Evolutionary conservation across 345 rosid species (phyloP).

Genomic region (Eucalyptus melliodora): DNA sequence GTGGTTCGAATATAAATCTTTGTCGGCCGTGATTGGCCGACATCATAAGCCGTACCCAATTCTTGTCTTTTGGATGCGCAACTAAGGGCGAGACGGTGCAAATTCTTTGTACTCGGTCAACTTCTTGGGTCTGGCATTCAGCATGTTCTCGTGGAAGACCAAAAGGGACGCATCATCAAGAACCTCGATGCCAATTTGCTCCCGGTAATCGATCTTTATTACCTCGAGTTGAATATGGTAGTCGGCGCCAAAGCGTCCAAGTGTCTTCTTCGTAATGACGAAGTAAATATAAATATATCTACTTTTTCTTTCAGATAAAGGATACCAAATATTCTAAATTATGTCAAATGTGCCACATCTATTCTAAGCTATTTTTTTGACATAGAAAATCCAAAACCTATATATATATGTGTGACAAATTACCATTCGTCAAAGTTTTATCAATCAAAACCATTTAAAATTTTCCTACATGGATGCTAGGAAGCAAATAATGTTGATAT

Average conservation of each 20-base stretch:
- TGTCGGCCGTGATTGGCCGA: rapidly evolving
- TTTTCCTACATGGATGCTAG: not conserved
- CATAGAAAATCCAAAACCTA: not conserved
- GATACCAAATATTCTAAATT: no score
- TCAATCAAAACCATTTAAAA: no score
- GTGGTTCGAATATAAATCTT: not conserved
- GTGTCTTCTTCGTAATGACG: not conserved
- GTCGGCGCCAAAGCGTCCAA: not conserved
- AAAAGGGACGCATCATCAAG: not conserved
- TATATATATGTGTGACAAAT: not conserved
- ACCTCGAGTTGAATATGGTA: not conserved
- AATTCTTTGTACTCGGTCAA: not conserved
- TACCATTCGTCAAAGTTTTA: no score
- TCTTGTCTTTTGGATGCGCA: not conserved
- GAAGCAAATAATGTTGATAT: no score
- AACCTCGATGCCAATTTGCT: not conserved
- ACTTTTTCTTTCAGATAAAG: not conserved
- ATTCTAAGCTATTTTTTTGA: no score
- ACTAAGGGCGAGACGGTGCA: not conserved
- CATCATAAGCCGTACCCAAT: not conserved
- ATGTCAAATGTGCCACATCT: no score
- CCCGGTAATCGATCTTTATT: not conserved
- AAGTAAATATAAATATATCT: not conserved
- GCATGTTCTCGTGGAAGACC: not conserved
- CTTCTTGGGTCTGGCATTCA: not conserved